These are phyloP conservation scores for Bidens hawaiensis DNA, from an alignment of 140 eudicot genomes.

Conservation along the genomic window DNA sequence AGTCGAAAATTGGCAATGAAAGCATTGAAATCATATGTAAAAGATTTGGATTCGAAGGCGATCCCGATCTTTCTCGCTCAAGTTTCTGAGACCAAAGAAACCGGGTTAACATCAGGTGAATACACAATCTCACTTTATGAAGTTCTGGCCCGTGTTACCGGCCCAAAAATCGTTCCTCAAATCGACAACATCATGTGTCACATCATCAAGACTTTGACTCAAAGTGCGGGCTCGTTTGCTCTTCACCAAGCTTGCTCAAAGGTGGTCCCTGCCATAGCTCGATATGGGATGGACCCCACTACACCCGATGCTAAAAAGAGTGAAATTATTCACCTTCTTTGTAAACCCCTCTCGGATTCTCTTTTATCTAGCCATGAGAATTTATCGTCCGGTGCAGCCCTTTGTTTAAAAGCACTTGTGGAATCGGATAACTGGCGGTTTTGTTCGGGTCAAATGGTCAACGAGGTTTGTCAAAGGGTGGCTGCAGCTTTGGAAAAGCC, in stretches of 20 bases:
- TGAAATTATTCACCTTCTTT: constrained; percentile 53
- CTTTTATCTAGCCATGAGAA: constrained; percentile 73
- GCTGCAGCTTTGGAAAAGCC: constrained; percentile 73
- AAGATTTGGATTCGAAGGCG: constrained; percentile 82
- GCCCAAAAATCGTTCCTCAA: constrained; percentile 83
- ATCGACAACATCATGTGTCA: constrained; percentile 77
- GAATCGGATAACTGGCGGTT: constrained; percentile 89
- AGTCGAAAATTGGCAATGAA: constrained; percentile 88
- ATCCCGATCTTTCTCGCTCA: constrained; percentile 90
- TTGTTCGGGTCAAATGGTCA: constrained; percentile 61
- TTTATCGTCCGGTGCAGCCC: constrained; percentile 81
- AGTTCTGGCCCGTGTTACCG: constrained; percentile 90
- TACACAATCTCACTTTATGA: no score
- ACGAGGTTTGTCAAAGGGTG: no score
- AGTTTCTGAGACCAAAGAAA: constrained; percentile 81
- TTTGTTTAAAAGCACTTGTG: constrained; percentile 79
- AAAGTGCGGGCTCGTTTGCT: constrained; percentile 82
- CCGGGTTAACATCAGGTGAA: constrained; percentile 67
- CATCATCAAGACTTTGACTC: constrained; percentile 57
- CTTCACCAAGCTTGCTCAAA: no score
- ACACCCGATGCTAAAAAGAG: constrained; percentile 64
- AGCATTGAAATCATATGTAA: constrained; percentile 74
- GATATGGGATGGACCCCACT: constrained; percentile 81
- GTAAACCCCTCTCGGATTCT: constrained; percentile 87
- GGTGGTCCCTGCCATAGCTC: constrained; percentile 80